Evolutionary conservation across 2,329 filamentous ascomycete species (phyloP).

Genomic region (Pseudocercospora macadamiae): DNA sequence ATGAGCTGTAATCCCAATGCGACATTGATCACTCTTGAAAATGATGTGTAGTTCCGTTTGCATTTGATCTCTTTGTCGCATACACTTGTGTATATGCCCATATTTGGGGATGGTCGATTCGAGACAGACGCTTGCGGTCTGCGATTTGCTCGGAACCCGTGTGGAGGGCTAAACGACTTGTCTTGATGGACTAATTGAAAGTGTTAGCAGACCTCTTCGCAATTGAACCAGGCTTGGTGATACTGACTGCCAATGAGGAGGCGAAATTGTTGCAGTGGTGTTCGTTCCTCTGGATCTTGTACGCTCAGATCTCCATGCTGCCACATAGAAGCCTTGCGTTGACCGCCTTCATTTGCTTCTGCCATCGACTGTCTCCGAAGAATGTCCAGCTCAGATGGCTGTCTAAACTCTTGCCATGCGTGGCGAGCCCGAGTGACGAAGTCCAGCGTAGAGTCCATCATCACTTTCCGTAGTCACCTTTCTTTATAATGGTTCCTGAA

Average conservation of each 20-base stretch:
- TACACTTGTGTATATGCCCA: constrained; percentile 27
- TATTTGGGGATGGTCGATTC: constrained; percentile 20
- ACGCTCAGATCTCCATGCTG: constrained; percentile 8
- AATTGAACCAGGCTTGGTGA: too few relatives aligned
- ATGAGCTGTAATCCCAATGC: constrained; percentile 27
- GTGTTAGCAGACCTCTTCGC: constrained; percentile 1
- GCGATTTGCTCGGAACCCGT: constrained; percentile 21
- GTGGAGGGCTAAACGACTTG: constrained; percentile 21
- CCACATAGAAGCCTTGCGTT: constrained; percentile 6
- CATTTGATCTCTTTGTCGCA: constrained; percentile 27
- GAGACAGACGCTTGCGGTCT: constrained; percentile 16
- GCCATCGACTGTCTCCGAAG: not conserved
- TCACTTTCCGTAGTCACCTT: too few relatives aligned
- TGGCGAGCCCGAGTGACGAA: constrained; percentile 21
- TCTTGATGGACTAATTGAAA: constrained; percentile 20
- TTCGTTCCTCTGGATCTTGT: constrained; percentile 6
- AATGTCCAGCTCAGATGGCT: constrained; percentile 10
- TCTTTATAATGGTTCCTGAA: too few relatives aligned
- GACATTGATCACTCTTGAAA: constrained; percentile 22
- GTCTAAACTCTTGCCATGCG: constrained; percentile 25
- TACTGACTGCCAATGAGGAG: constrained; percentile 25
- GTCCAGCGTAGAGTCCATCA: constrained; percentile 25
- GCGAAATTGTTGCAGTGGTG: constrained; percentile 19
- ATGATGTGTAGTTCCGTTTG: constrained; percentile 24
- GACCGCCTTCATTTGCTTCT: not conserved